Percentiles rank a stretch among this genome's conserved stretches.
Conservation (phyloP, 306 rosid species). For the Cicer judaicum region DNA sequence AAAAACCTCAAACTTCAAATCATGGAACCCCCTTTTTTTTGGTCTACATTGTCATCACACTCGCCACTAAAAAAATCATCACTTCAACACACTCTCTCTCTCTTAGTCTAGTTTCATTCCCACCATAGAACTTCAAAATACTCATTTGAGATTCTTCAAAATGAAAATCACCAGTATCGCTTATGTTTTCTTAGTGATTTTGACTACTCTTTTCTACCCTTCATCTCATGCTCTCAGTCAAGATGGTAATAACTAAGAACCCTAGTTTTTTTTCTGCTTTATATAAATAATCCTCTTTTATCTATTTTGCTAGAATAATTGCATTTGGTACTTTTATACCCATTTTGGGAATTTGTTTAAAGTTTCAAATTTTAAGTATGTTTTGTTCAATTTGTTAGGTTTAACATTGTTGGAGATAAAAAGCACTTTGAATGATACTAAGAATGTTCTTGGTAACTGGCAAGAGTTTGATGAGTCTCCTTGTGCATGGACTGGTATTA, state of each 20-base stretch:
- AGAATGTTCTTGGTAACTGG: constrained; percentile 77
- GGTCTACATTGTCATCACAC: constrained; percentile 44
- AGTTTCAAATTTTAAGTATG: constrained; percentile 30
- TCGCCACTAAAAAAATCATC: constrained; percentile 42
- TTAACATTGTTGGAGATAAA: constrained; percentile 79
- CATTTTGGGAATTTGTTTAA: constrained; percentile 9
- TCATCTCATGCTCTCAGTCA: constrained; percentile 68
- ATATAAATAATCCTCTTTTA: neutral
- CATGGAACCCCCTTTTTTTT: constrained; percentile 26
- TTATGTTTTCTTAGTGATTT: constrained; percentile 51
- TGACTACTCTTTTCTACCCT: constrained; percentile 43
- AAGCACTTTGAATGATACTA: constrained; percentile 72
- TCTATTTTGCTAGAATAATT: neutral
- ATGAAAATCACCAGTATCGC: constrained; percentile 54
- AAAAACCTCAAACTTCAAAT: constrained; percentile 39
- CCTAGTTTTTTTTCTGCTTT: constrained; percentile 3
- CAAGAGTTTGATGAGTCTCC: constrained; percentile 72
- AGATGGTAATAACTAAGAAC: constrained; percentile 68
- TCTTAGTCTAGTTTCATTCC: constrained; percentile 18
- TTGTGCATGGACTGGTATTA: constrained; percentile 92
- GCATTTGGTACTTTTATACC: constrained; percentile 11
- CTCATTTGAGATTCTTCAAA: constrained; percentile 28
- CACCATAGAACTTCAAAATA: constrained; percentile 31
- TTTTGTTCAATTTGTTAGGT: constrained; percentile 56
- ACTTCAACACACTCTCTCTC: constrained; percentile 24